Percentiles rank a stretch among this genome's conserved stretches.
These are phyloP conservation scores for Sporothrix luriei DNA, from an alignment of 2,329 filamentous ascomycete species.

Conservation along the genomic window DNA sequence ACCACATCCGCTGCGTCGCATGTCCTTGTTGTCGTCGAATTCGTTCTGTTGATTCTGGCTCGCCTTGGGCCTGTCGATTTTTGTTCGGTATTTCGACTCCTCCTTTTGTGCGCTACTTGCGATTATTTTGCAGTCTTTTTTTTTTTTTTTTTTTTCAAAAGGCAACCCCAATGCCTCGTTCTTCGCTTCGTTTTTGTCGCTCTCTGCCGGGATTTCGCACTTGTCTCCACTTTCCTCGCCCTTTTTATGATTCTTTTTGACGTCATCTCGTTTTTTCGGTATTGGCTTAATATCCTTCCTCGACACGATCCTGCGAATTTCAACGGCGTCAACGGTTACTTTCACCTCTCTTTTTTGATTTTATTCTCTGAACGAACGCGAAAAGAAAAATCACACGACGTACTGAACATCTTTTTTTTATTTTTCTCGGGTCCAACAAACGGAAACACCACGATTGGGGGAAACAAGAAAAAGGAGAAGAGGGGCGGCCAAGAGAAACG, in stretches of 20 bases:
- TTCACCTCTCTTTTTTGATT: constrained; percentile 36
- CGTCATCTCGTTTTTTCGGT: constrained; percentile 28
- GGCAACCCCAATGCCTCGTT: constrained; percentile 1
- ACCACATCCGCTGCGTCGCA: background rate
- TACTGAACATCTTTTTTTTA: constrained; percentile 29
- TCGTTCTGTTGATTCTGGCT: background rate
- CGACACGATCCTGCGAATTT: constrained; percentile 34
- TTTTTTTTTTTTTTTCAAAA: background rate
- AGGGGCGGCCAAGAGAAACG: background rate
- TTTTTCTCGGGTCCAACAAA: constrained; percentile 8
- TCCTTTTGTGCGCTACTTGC: no score
- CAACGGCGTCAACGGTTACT: constrained; percentile 40
- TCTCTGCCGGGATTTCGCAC: constrained; percentile 8
- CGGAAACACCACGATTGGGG: background rate
- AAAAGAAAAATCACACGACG: constrained; percentile 32
- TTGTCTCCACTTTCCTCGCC: background rate
- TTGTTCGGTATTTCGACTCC: background rate
- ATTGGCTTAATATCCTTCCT: constrained; percentile 31
- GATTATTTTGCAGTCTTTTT: background rate
- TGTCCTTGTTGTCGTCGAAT: background rate
- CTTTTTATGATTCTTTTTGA: background rate
- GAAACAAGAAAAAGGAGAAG: constrained; percentile 11
- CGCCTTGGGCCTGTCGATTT: background rate
- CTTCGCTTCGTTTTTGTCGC: background rate
- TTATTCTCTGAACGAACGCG: constrained; percentile 39